Evolutionary conservation across 169 alveolate genomes (phyloP).

Genomic region (Plasmodium falciparum): DNA sequence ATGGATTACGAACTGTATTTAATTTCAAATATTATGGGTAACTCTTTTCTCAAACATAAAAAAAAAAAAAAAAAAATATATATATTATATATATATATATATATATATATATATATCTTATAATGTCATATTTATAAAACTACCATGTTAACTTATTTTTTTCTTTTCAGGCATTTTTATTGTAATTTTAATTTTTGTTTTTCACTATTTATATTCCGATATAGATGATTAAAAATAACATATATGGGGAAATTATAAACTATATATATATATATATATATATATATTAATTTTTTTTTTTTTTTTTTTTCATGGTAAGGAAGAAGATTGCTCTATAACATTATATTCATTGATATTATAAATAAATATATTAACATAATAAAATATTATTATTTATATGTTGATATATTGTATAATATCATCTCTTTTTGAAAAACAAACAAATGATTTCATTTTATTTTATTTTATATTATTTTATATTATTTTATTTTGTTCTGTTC

Average conservation of each 20-base stretch:
- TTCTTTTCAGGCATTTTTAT: conserved; percentile 47
- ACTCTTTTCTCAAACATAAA: neutral
- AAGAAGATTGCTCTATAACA: too few relatives aligned
- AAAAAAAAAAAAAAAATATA: too few relatives aligned
- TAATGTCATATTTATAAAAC: neutral
- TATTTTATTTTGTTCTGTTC: too few relatives aligned
- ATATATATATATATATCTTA: neutral
- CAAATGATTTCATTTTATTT: too few relatives aligned
- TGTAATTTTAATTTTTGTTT: conserved; percentile 42
- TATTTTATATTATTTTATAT: too few relatives aligned
- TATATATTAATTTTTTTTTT: neutral
- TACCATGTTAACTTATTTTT: neutral
- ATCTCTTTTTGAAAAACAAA: too few relatives aligned
- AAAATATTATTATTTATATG: too few relatives aligned
- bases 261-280: conserved; percentile 10
- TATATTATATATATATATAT: conserved; percentile 2
- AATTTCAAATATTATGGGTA: conserved; percentile 70
- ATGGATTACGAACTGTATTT: conserved; percentile 72
- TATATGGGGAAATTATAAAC: neutral
- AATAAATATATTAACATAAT: too few relatives aligned
- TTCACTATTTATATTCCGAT: conserved; percentile 54
- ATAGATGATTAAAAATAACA: conserved; percentile 9
- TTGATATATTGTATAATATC: too few relatives aligned
- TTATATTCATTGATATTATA: too few relatives aligned
- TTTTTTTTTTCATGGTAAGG: neutral